These are phyloP conservation scores for Marasmius oreades DNA, from an alignment of 1,284 basidiomycete genomes.

Conservation along the genomic window DNA sequence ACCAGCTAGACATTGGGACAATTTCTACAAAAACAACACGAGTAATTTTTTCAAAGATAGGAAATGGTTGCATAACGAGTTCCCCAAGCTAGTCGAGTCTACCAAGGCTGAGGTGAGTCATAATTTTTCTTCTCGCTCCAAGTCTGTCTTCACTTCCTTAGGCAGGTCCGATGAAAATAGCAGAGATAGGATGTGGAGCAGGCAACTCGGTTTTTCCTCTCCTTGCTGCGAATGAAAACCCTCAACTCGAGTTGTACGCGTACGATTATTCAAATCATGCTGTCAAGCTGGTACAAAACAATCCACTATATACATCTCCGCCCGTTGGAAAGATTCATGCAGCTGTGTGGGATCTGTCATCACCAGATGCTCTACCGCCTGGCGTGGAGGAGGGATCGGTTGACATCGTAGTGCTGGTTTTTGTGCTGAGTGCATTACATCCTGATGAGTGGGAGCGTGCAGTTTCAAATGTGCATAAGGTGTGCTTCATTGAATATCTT, in stretches of 20 bases:
- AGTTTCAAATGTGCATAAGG: constrained; percentile 79
- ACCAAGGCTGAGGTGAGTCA: constrained; percentile 60
- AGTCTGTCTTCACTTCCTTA: constrained; percentile 28
- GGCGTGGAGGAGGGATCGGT: constrained; percentile 58
- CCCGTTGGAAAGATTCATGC: constrained; percentile 74
- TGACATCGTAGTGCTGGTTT: constrained; percentile 91
- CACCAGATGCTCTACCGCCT: constrained; percentile 56
- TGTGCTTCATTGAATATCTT: constrained; percentile 27
- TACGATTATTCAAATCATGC: constrained; percentile 93
- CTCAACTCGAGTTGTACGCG: constrained; percentile 68
- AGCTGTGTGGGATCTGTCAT: constrained; percentile 90
- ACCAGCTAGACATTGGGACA: constrained; percentile 61
- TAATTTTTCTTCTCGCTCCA: too few species aligned
- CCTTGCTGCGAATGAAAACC: constrained; percentile 80
- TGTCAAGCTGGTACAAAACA: constrained; percentile 83
- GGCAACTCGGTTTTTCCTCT: constrained; percentile 95
- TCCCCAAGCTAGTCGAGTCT: constrained; percentile 77
- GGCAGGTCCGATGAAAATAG: constrained; percentile 75
- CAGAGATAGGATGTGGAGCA: constrained; percentile 90
- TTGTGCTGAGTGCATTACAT: constrained; percentile 92
- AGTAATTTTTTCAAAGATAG: constrained; percentile 90
- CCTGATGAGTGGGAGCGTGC: constrained; percentile 91
- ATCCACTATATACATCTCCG: constrained; percentile 69
- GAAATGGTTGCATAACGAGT: constrained; percentile 92
- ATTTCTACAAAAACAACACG: constrained; percentile 70